phyloP scores from a whole-genome alignment of 1,284 basidiomycete genomes.

The Gymnopus androsaceus region DNA sequence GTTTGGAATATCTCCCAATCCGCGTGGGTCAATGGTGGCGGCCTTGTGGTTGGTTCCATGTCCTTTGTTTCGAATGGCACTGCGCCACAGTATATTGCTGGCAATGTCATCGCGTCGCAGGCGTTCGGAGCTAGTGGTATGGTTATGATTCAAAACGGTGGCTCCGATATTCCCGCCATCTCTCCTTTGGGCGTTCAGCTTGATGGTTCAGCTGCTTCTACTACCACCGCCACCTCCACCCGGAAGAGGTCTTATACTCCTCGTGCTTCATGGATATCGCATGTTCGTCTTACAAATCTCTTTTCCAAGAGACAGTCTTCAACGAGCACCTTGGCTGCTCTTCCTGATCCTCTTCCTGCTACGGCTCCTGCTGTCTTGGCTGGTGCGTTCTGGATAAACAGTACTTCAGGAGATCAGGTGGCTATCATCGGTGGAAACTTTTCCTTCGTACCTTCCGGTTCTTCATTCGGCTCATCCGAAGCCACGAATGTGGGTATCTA shows the following conservation, averaged over 20 bases:
- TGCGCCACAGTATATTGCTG: slow-evolving; percentile 63
- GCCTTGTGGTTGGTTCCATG: slow-evolving; percentile 75
- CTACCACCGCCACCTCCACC: slow-evolving; percentile 29
- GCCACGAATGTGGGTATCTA: slow-evolving; percentile 76
- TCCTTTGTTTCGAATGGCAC: slow-evolving; percentile 70
- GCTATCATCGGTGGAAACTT: slow-evolving; percentile 92
- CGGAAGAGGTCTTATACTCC: slow-evolving; percentile 39
- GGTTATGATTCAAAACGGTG: slow-evolving; percentile 68
- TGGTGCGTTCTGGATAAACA: slow-evolving; percentile 90
- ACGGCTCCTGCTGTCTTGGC: slow-evolving; percentile 82
- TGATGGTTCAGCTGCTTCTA: slow-evolving; percentile 33
- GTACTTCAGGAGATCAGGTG: slow-evolving; percentile 62
- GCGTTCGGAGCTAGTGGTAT: slow-evolving; percentile 72
- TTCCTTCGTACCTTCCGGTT: slow-evolving; percentile 53
- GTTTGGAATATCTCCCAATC: slow-evolving; percentile 69
- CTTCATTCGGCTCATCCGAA: slow-evolving; percentile 39
- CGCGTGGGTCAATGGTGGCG: slow-evolving; percentile 74
- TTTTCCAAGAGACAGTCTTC: slow-evolving; percentile 52
- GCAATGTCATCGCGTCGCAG: slow-evolving; percentile 56
- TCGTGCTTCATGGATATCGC: slow-evolving; percentile 52
- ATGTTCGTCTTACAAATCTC: slow-evolving; percentile 45
- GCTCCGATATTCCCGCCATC: slow-evolving; percentile 53
- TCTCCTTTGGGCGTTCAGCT: slow-evolving; percentile 61
- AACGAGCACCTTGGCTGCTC: slow-evolving; percentile 40
- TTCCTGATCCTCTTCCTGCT: slow-evolving; percentile 58